These are phyloP conservation scores for Fusarium beomiforme DNA, from an alignment of 2,329 filamentous ascomycete species.

Conservation along the genomic window DNA sequence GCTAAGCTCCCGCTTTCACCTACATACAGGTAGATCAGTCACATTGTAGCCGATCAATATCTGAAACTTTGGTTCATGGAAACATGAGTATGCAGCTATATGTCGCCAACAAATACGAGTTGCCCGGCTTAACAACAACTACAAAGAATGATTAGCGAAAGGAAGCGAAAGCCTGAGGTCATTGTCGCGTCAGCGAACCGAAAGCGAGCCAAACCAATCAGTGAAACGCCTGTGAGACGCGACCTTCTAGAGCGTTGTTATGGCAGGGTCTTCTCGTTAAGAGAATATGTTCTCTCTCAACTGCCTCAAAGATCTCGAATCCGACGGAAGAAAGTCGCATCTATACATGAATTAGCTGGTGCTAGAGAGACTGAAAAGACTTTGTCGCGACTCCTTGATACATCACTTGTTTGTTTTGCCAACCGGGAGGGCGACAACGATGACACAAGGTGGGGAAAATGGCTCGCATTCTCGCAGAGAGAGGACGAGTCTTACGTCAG, in stretches of 20 bases:
- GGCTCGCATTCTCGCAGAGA: constrained; percentile 69
- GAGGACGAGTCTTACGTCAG: constrained; percentile 68
- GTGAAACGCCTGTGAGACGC: constrained; percentile 54
- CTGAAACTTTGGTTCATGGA: not conserved
- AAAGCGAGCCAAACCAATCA: constrained; percentile 18
- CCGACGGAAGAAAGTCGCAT: constrained; percentile 65
- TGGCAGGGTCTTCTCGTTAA: constrained; percentile 70
- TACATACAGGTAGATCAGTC: constrained; percentile 13
- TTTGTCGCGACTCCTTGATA: constrained; percentile 72
- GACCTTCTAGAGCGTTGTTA: constrained; percentile 77
- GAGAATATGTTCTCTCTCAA: constrained; percentile 73
- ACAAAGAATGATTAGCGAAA: constrained; percentile 37
- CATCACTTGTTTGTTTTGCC: constrained; percentile 70
- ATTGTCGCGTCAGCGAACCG: constrained; percentile 38
- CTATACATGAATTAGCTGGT: constrained; percentile 50
- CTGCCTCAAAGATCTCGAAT: constrained; percentile 74
- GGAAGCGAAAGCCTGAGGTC: constrained; percentile 43
- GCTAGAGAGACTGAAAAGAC: constrained; percentile 49
- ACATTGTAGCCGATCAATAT: constrained; percentile 8
- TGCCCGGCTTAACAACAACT: not conserved
- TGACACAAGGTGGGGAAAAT: constrained; percentile 63
- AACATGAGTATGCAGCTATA: not conserved
- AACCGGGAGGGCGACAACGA: constrained; percentile 42
- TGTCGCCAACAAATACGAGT: constrained; percentile 16
- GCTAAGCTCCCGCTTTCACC: not conserved